These are phyloP conservation scores for Geotrichum fermentans DNA, from an alignment of 1,139 yeast genomes.

Conservation along the genomic window DNA sequence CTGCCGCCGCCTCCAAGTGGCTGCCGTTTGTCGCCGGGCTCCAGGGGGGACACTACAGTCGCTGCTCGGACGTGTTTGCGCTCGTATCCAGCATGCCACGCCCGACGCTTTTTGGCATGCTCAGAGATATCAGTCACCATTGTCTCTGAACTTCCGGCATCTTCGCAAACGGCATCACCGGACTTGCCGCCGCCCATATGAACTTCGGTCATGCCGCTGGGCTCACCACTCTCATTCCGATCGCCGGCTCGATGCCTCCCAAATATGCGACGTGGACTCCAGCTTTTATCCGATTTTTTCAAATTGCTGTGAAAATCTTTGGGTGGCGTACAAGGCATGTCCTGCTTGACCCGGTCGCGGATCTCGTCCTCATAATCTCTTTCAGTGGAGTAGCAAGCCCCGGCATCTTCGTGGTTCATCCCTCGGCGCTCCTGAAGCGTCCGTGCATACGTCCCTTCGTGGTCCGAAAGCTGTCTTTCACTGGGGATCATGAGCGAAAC, in stretches of 20 bases:
- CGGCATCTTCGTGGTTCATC: neutral
- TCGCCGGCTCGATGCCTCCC: neutral
- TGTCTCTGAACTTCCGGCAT: too few relatives aligned
- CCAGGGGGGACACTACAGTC: too few relatives aligned
- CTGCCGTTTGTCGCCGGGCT: too few relatives aligned
- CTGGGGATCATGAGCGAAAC: slow-evolving; percentile 11
- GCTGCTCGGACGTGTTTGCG: too few relatives aligned
- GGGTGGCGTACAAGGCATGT: too few relatives aligned
- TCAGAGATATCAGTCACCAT: too few relatives aligned
- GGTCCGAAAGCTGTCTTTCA: neutral
- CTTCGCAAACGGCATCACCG: too few relatives aligned
- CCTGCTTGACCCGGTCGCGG: too few relatives aligned
- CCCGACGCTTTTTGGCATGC: neutral
- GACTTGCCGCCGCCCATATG: neutral
- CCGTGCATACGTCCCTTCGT: neutral
- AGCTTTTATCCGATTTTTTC: neutral
- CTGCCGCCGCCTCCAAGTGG: neutral
- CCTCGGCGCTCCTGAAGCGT: neutral
- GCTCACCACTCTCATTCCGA: neutral
- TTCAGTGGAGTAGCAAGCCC: too few relatives aligned
- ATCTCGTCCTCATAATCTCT: too few relatives aligned
- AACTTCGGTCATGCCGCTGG: neutral
- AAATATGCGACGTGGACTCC: neutral
- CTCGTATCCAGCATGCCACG: too few relatives aligned
- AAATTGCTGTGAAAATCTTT: too few relatives aligned